phyloP scores from a whole-genome alignment of 495 filamentous ascomycete genomes.

The Pyronema omphalodes region DNA sequence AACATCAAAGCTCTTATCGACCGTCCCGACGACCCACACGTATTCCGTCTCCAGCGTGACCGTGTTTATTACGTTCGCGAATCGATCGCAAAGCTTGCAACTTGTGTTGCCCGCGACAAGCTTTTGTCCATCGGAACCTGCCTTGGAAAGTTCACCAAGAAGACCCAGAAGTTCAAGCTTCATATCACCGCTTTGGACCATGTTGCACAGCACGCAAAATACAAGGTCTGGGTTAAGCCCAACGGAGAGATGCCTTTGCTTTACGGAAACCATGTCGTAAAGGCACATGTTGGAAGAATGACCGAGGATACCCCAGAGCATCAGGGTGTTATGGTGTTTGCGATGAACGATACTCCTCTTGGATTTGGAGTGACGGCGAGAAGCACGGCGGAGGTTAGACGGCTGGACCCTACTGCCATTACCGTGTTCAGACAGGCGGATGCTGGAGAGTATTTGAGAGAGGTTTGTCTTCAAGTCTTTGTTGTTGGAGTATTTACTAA shows the following conservation, averaged over 20 bases:
- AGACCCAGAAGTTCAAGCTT: slow-evolving; percentile 74
- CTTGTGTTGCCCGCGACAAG: slow-evolving; percentile 54
- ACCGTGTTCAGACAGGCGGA: slow-evolving; percentile 73
- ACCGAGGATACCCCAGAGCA: slow-evolving; percentile 73
- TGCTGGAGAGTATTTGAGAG: slow-evolving; percentile 79
- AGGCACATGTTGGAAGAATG: slow-evolving; percentile 81
- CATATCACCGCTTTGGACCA: slow-evolving; percentile 73
- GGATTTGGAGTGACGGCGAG: slow-evolving; percentile 74
- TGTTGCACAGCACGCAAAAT: slow-evolving; percentile 70
- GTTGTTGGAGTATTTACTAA: slow-evolving; percentile 5
- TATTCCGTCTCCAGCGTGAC: slow-evolving; percentile 57
- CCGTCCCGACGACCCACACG: slow-evolving; percentile 46
- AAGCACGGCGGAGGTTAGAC: slow-evolving; percentile 59
- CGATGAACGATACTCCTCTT: slow-evolving; percentile 58
- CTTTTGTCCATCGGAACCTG: slow-evolving; percentile 75
- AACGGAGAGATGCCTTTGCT: slow-evolving; percentile 93
- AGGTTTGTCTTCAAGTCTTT: slow-evolving; percentile 26
- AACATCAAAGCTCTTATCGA: slow-evolving; percentile 67
- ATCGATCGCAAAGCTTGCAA: slow-evolving; percentile 77
- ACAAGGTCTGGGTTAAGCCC: slow-evolving; percentile 85
- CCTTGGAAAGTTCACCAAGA: slow-evolving; percentile 84
- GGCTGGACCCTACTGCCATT: slow-evolving; percentile 76
- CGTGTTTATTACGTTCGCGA: slow-evolving; percentile 82
- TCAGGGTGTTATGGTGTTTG: slow-evolving; percentile 55
- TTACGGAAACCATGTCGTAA: slow-evolving; percentile 76